phyloP scores from a whole-genome alignment of 1,284 basidiomycete genomes.

The Salmacisia buchloeana region DNA sequence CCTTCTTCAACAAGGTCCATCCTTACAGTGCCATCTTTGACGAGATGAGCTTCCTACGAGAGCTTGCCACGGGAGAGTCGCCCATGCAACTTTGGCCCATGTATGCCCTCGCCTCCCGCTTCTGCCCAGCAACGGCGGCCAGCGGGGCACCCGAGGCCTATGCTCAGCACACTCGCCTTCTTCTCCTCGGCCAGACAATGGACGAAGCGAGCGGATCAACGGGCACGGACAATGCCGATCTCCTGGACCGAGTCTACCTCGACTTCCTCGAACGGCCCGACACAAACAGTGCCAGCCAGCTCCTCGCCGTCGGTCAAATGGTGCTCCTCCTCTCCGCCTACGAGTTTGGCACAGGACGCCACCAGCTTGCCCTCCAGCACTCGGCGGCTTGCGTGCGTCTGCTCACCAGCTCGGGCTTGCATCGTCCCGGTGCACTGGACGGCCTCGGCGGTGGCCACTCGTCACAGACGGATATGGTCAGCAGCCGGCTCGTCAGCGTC shows the following conservation, averaged over 20 bases:
- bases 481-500: background rate
- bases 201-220: too few relatives aligned
- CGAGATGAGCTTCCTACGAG: conserved; percentile 53
- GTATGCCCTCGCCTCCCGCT: conserved; percentile 52
- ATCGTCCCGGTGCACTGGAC: background rate
- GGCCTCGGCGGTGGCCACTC: too few relatives aligned
- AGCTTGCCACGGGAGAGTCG: conserved; percentile 51
- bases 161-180: background rate
- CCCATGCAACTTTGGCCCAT: conserved; percentile 53
- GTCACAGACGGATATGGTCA: too few relatives aligned
- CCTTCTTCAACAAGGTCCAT: conserved; percentile 52
- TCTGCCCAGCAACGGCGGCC: background rate
- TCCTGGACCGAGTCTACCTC: background rate
- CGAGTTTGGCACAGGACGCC: background rate
- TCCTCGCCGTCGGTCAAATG: background rate
- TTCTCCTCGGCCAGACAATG: background rate
- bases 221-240: background rate
- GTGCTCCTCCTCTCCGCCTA: background rate
- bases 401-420: background rate
- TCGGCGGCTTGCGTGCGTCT: background rate
- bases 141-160: background rate
- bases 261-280: conserved; percentile 1
- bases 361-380: conserved; percentile 1
- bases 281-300: background rate
- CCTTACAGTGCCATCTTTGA: conserved; percentile 53